Evolutionary conservation across 805 yeast genomes (phyloP), one percentile per base, ranked within the genome.

Genomic region (Ogataea philodendri): DNA sequence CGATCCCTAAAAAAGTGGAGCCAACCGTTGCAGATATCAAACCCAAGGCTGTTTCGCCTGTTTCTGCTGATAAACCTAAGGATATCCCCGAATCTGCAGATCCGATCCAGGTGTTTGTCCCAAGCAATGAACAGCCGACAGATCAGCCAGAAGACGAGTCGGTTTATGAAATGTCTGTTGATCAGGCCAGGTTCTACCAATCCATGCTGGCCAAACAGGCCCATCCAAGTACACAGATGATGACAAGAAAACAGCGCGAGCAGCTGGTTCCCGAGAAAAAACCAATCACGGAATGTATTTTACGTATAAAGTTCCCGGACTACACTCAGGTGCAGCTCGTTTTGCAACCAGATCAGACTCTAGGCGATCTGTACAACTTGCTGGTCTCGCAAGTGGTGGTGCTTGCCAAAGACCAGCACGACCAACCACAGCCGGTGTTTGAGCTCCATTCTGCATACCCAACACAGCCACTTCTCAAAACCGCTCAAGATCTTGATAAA

Each of bases 241-340:
- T 57, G 51, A 54, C 55, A 5, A 55, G 37, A 26, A 39, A 55
- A 23, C 64, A 70, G 27, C 66, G 66, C 29, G 55, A 58, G 24
- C 50, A 61, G 29, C 48, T 59, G 14, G 52, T 51, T 7, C 41
- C 44, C 3, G 54, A 48, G 44, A 57, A 40, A 39, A 50, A 46
- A n/a, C 60, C 51, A 34, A 41, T 42, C 24, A 58, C 52, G 9
- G 54, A 55, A 30, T 68, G 76, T 33, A 52, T 62, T 6, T 52
- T 80, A 2, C 63, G 86, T 37, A 48, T 81, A 8, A 65, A 72
- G 35, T 72, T 81, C 40, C 84, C 85, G 1, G 84, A 81, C 53
- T 66, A 69, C 36, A 63, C 69, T 3, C 62, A 62, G 15, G 51
- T 80, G 1, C 78, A 80, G 45, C 62, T 74, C 11, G 65, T 60